Percentiles rank a stretch among this genome's conserved stretches.
These are phyloP conservation scores for Sclerotinia borealis DNA, from an alignment of 2,329 filamentous ascomycete species.

Conservation along the genomic window DNA sequence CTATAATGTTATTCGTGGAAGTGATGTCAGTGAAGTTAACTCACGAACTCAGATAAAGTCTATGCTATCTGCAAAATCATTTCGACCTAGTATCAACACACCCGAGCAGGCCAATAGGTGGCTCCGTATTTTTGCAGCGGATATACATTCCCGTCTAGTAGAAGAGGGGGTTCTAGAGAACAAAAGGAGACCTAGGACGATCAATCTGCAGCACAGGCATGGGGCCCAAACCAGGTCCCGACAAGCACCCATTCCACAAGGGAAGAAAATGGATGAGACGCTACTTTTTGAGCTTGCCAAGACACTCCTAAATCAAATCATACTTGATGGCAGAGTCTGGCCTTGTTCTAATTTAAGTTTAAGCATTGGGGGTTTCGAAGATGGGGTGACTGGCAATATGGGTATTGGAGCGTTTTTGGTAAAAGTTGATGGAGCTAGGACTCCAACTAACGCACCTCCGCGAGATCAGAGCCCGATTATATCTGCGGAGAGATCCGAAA, in stretches of 20 bases:
- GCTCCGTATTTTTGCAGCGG: conserved; percentile 85
- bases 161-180: conserved; percentile 89
- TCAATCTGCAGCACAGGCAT: conserved; percentile 78
- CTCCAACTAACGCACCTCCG: conserved; percentile 36
- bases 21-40: conserved; percentile 84
- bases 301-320: conserved; percentile 68
- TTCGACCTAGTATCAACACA: conserved; percentile 74
- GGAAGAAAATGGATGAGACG: conserved; percentile 65
- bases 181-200: conserved; percentile 76
- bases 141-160: conserved; percentile 83
- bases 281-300: conserved; percentile 70
- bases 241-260: conserved; percentile 69
- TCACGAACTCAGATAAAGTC: conserved; percentile 90
- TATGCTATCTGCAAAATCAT: conserved; percentile 95
- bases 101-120: conserved; percentile 75
- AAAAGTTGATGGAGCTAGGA: conserved; percentile 60
- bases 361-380: conserved; percentile 87
- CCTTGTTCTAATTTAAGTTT: conserved; percentile 87
- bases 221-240: conserved; percentile 68
- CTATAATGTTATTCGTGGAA: conserved; percentile 75
- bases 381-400: conserved; percentile 75
- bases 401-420: conserved; percentile 84
- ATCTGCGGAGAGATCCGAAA: conserved; percentile 26
- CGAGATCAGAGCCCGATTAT: conserved; percentile 16
- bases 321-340: conserved; percentile 74